A percentile compares a stretch with the other conserved stretches of the same genome.
These are phyloP conservation scores for Verticillium longisporum DNA, from an alignment of 2,329 filamentous ascomycete genomes.

Conservation along the genomic window DNA sequence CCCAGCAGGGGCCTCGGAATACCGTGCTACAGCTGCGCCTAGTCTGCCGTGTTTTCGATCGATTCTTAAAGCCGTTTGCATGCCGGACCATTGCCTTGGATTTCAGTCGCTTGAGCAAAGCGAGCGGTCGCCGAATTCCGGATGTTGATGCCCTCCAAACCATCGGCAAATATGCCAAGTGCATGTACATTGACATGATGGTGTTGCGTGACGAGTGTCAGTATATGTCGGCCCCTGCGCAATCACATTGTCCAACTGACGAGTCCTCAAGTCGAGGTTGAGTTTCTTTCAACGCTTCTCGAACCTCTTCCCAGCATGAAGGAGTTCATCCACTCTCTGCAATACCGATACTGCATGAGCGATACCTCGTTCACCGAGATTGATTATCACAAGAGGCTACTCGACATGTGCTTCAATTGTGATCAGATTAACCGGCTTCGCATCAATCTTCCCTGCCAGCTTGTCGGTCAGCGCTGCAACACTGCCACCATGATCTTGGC, in stretches of 20 bases:
- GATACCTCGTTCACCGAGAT: conserved; percentile 40
- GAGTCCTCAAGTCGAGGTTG: conserved; percentile 35
- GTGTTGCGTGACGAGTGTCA: conserved; percentile 44
- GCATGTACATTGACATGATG: conserved; percentile 45
- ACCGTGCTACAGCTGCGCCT: conserved; percentile 35
- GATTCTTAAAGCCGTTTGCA: conserved; percentile 34
- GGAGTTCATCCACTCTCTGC: conserved; percentile 34
- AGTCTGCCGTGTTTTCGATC: conserved; percentile 42
- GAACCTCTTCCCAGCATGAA: conserved; percentile 36
- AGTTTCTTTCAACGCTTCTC: conserved; percentile 39
- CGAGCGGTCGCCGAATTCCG: conserved; percentile 23
- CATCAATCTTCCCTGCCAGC: conserved; percentile 43
- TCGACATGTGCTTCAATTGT: conserved; percentile 35
- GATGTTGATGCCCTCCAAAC: conserved; percentile 34
- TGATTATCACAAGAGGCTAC: conserved; percentile 35
- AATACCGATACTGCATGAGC: conserved; percentile 40
- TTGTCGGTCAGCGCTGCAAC: conserved; percentile 36
- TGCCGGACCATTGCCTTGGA: conserved; percentile 43
- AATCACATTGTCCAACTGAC: neutral
- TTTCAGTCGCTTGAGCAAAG: conserved; percentile 37
- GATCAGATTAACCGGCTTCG: conserved; percentile 38
- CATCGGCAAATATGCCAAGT: conserved; percentile 39
- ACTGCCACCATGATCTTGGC: conserved; percentile 45
- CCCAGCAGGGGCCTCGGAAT: conserved; percentile 36
- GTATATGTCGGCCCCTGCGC: conserved; percentile 7